phyloP scores from a whole-genome alignment of 805 yeast genomes.

The Ogataea methanolica region DNA sequence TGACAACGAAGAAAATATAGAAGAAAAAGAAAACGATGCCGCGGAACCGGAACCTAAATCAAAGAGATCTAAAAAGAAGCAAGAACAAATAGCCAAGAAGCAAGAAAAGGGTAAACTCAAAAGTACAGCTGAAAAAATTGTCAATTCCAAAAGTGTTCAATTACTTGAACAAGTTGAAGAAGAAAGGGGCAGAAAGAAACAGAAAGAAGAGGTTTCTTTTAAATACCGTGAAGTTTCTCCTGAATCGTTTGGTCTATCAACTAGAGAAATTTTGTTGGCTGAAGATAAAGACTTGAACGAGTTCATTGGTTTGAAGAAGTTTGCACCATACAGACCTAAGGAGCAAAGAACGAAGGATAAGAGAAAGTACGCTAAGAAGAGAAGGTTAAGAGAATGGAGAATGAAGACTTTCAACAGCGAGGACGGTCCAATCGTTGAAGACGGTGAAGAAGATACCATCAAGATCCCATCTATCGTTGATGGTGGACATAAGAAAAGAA shows the following conservation, averaged over 20 bases:
- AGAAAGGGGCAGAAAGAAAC: slow-evolving; percentile 55
- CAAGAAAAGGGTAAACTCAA: slow-evolving; percentile 58
- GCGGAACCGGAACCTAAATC: slow-evolving; percentile 34
- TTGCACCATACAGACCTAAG: slow-evolving; percentile 85
- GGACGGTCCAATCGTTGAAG: slow-evolving; percentile 39
- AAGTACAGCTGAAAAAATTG: slow-evolving; percentile 69
- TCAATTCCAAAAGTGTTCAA: slow-evolving; percentile 66
- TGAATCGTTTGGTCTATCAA: slow-evolving; percentile 79
- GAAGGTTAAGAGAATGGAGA: slow-evolving; percentile 85
- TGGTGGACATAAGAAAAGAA: slow-evolving; percentile 18
- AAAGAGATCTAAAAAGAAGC: slow-evolving; percentile 52
- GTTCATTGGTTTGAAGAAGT: slow-evolving; percentile 82
- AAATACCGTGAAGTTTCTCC: slow-evolving; percentile 94
- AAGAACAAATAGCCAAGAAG: slow-evolving; percentile 49
- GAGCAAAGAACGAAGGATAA: slow-evolving; percentile 72
- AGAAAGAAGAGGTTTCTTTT: slow-evolving; percentile 51
- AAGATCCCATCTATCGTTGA: slow-evolving; percentile 26
- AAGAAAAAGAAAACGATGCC: slow-evolving; percentile 22
- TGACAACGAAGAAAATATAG: slow-evolving; percentile 28
- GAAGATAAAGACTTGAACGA: slow-evolving; percentile 83
- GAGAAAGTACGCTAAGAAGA: slow-evolving; percentile 78
- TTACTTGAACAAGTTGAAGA: slow-evolving; percentile 66
- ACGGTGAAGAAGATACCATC: slow-evolving; percentile 30
- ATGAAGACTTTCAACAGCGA: slow-evolving; percentile 68
- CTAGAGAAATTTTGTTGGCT: slow-evolving; percentile 85